These are phyloP conservation scores for Fagopyrum homotropicum DNA, from an alignment of 148 eudicot species.

Conservation along the genomic window DNA sequence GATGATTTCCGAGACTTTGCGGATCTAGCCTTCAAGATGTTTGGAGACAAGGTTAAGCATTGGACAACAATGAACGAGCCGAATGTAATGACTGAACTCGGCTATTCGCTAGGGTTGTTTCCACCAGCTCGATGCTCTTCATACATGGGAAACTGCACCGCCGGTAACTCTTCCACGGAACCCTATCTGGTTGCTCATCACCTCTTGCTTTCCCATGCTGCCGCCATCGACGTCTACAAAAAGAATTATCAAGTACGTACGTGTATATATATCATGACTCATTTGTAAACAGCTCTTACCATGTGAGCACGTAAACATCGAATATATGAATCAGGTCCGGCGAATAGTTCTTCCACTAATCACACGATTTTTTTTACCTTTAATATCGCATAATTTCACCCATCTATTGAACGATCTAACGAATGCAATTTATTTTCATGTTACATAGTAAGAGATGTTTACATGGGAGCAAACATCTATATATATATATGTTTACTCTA, in stretches of 20 bases:
- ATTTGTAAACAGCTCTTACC: no score
- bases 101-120: constrained; percentile 16
- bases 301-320: no score
- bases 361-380: no score
- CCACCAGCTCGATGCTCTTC: constrained; percentile 34
- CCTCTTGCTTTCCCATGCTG: constrained; percentile 32
- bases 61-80: constrained; percentile 41
- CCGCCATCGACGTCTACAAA: constrained; percentile 30
- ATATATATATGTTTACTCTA: no score
- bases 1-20: constrained; percentile 22
- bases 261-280: no score
- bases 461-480: no score
- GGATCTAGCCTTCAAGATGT: constrained; percentile 28
- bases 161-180: constrained; percentile 40
- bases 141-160: constrained; percentile 26
- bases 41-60: constrained; percentile 28
- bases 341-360: no score
- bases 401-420: no score
- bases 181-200: constrained; percentile 42
- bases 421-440: no score
- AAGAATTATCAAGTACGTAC: constrained; percentile 30
- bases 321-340: no score
- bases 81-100: constrained; percentile 7
- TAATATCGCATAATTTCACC: no score
- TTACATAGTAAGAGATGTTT: no score